Percentiles rank a stretch among this genome's conserved stretches.
phyloP scores from a whole-genome alignment of 129 eudicot species.

The Pulicaria dysenterica region DNA sequence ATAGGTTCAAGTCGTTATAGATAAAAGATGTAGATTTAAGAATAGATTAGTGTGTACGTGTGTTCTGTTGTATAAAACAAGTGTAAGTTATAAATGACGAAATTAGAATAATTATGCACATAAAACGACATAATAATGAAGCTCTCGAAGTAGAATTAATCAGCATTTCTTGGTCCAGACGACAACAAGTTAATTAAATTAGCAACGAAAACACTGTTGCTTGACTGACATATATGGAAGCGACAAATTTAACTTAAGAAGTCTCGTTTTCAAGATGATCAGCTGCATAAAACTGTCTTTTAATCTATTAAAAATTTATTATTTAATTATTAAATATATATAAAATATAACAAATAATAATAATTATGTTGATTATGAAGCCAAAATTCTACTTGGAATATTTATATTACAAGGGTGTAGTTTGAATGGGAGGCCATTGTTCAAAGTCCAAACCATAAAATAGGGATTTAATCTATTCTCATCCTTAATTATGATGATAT shows the following conservation, averaged over 20 bases:
- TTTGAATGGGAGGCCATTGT: conserved; percentile 70
- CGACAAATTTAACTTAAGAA: conserved; percentile 35
- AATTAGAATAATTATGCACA: not conserved
- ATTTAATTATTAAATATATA: not conserved
- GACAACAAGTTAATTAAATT: conserved; percentile 28
- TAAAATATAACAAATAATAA: not conserved
- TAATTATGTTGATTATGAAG: conserved; percentile 6
- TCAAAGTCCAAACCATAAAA: conserved; percentile 69
- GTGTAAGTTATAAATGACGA: too few relatives aligned
- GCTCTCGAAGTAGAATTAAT: conserved; percentile 32
- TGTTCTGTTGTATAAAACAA: too few relatives aligned
- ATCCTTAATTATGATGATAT: conserved; percentile 22
- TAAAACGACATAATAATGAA: conserved; percentile 20
- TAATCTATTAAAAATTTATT: not conserved
- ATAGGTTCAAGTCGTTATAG: too few relatives aligned
- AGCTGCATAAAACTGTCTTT: conserved; percentile 23
- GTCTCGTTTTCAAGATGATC: conserved; percentile 53
- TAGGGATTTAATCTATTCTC: conserved; percentile 35
- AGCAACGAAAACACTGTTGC: conserved; percentile 18
- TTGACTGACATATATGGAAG: conserved; percentile 17
- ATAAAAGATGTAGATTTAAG: too few relatives aligned
- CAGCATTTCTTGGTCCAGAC: conserved; percentile 36
- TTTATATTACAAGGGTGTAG: conserved; percentile 47
- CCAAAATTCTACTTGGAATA: conserved; percentile 32
- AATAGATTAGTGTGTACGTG: too few relatives aligned